A percentile compares a stretch with the other conserved stretches of the same genome.
These are phyloP conservation scores for Salix viminalis DNA, from an alignment of 345 rosid genomes.

Conservation along the genomic window DNA sequence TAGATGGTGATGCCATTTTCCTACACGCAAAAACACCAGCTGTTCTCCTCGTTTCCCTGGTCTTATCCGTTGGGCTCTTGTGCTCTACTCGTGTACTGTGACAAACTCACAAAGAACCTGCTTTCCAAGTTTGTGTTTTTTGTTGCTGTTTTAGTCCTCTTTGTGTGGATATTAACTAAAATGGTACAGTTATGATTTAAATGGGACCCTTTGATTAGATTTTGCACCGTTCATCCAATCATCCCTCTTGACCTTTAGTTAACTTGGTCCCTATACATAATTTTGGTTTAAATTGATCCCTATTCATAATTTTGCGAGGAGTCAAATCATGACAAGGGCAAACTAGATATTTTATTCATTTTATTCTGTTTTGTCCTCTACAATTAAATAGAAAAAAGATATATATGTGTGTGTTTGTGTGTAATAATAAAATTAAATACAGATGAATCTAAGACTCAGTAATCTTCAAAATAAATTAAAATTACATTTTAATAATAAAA, in stretches of 20 bases:
- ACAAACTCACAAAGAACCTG: not conserved
- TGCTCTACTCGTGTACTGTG: no score
- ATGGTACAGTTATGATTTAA: not conserved
- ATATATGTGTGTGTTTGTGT: no score
- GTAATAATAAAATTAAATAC: no score
- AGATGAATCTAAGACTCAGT: no score
- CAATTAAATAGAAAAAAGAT: no score
- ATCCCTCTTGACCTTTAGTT: not conserved
- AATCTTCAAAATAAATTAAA: no score
- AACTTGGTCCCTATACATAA: not conserved
- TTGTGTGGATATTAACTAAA: not conserved
- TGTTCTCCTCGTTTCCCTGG: not conserved
- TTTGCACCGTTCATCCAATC: not conserved
- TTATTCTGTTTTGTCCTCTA: no score
- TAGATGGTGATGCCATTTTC: conserved; percentile 41
- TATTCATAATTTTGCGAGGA: no score
- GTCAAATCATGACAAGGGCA: no score
- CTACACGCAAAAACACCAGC: not conserved
- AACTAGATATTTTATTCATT: no score
- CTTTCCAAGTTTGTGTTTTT: not conserved
- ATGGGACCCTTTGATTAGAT: not conserved
- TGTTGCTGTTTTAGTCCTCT: not conserved
- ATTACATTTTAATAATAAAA: no score
- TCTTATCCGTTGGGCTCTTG: conserved; percentile 17
- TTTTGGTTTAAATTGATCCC: not conserved